Percentiles rank a stretch among this genome's conserved stretches.
Evolutionary conservation across 176 grass and related monocot genomes (phyloP).

Genomic region (Ampelocalamus luodianensis): DNA sequence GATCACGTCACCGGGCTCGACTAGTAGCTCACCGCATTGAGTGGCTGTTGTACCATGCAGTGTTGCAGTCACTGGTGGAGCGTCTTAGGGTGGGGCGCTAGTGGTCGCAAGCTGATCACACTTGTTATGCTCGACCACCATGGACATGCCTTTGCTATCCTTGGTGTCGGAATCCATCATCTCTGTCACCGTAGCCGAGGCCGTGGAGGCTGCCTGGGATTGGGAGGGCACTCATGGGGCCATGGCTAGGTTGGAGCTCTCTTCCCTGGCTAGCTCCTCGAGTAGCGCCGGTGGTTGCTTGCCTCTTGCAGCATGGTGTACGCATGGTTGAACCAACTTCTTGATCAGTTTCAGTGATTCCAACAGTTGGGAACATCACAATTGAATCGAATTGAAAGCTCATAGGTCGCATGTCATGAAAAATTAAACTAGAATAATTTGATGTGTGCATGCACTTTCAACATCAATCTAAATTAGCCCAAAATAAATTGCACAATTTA

Average conservation of each 20-base stretch:
- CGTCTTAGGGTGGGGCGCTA: too few species aligned
- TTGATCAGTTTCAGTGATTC: too few species aligned
- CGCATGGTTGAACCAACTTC: too few species aligned
- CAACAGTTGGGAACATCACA: too few species aligned
- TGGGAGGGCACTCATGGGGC: constrained; percentile 33
- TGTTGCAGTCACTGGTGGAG: constrained; percentile 35
- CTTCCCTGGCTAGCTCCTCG: constrained; percentile 20
- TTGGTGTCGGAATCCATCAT: constrained; percentile 35
- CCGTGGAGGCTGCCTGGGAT: not conserved
- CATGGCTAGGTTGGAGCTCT: constrained; percentile 42
- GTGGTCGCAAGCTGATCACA: not conserved
- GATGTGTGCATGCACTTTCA: too few species aligned
- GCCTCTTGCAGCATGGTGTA: too few species aligned
- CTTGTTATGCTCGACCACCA: constrained; percentile 42
- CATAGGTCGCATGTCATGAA: too few species aligned
- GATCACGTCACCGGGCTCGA: constrained; percentile 42
- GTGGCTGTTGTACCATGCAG: constrained; percentile 4
- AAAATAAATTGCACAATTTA: too few species aligned
- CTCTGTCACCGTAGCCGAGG: not conserved
- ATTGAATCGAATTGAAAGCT: too few species aligned
- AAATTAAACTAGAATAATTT: too few species aligned
- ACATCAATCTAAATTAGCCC: too few species aligned
- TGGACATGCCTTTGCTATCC: constrained; percentile 43
- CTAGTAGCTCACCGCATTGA: constrained; percentile 40
- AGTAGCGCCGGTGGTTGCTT: not conserved